phyloP scores from a whole-genome alignment of 208 protist species.

The Vickermania ingenoplastis region DNA sequence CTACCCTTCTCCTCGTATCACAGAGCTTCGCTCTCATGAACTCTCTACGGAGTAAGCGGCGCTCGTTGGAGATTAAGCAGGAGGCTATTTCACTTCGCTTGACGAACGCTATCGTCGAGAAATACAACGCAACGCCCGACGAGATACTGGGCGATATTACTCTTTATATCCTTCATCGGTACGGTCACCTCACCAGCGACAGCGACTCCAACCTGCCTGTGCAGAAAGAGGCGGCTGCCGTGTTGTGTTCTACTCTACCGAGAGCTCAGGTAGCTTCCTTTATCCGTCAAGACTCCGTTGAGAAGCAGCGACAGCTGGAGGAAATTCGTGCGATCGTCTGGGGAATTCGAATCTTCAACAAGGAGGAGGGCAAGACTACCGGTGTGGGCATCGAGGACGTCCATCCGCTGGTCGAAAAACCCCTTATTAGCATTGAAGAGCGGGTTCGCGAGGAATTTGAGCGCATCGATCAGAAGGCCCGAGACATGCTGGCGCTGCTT shows the following conservation, averaged over 20 bases:
- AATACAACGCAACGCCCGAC: slow-evolving; percentile 36
- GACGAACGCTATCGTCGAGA: slow-evolving; percentile 36
- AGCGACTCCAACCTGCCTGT: slow-evolving; percentile 12
- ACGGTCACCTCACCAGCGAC: slow-evolving; percentile 18
- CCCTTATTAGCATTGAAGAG: slow-evolving; percentile 17
- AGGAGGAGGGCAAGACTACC: slow-evolving; percentile 31
- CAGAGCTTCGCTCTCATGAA: slow-evolving; percentile 26
- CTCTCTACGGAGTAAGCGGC: slow-evolving; percentile 22
- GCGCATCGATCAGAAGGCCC: slow-evolving; percentile 8
- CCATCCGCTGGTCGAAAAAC: slow-evolving; percentile 18
- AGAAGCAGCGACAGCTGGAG: slow-evolving; percentile 70
- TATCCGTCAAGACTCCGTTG: slow-evolving; percentile 46
- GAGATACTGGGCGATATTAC: slow-evolving; percentile 60
- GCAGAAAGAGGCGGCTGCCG: slow-evolving; percentile 49
- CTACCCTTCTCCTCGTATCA: slow-evolving; percentile 50
- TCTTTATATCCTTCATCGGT: slow-evolving; percentile 61
- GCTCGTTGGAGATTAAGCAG: slow-evolving; percentile 40
- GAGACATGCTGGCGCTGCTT: slow-evolving; percentile 31
- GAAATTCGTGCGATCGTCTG: slow-evolving; percentile 83
- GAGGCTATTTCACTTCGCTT: slow-evolving; percentile 62
- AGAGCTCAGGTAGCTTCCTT: slow-evolving; percentile 53
- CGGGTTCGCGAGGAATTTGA: slow-evolving; percentile 13
- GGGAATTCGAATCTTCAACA: slow-evolving; percentile 82
- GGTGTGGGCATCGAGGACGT: slow-evolving; percentile 35
- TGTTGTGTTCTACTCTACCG: slow-evolving; percentile 64